Percentiles rank a stretch among this genome's conserved stretches.
phyloP scores from a whole-genome alignment of 2,329 filamentous ascomycete species.

The Epichloe glyceriae region DNA sequence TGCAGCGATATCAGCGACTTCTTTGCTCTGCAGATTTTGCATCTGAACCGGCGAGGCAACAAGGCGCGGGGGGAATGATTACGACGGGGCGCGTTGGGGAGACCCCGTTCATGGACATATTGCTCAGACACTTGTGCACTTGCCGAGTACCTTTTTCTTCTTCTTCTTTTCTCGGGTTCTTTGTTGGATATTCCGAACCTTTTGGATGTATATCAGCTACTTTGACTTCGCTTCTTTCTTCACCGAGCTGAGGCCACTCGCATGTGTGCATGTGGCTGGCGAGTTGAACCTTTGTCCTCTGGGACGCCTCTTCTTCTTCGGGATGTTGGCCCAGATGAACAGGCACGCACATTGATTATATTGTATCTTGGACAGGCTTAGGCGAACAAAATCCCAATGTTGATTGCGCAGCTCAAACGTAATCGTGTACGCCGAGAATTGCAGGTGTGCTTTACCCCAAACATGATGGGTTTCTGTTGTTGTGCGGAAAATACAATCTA shows the following conservation, averaged over 20 bases:
- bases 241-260: neutral
- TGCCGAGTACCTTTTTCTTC: neutral
- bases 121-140: neutral
- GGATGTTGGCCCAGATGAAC: no score
- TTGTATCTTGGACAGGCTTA: neutral
- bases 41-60: neutral
- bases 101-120: conserved; percentile 1
- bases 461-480: no score
- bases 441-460: no score
- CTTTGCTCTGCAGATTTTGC: neutral
- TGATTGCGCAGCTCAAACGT: neutral
- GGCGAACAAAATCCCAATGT: neutral
- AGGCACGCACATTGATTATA: neutral
- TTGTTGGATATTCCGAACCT: neutral
- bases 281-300: neutral
- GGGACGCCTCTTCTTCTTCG: neutral
- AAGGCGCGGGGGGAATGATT: no score
- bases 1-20: neutral
- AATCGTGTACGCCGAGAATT: no score
- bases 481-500: no score
- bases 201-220: neutral
- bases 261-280: neutral
- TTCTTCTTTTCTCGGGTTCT: neutral
- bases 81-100: neutral
- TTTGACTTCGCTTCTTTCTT: neutral